These are phyloP conservation scores for Periconia sp. DNA, from an alignment of 2,329 filamentous ascomycete genomes.

Conservation along the genomic window DNA sequence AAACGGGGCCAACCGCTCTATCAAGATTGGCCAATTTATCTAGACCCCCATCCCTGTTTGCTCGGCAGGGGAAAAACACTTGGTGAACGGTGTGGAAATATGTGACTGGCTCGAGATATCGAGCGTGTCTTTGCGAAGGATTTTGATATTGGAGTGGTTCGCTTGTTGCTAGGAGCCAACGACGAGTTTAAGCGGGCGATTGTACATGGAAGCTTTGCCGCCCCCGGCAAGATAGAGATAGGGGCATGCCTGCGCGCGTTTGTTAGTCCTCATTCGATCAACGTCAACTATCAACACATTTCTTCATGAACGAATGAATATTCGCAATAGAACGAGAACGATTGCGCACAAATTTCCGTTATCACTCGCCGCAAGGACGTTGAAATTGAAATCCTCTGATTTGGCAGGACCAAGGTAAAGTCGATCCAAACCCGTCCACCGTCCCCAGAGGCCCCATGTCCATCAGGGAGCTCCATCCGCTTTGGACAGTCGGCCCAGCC, in stretches of 20 bases:
- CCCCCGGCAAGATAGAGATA: not conserved
- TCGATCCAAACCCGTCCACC: not conserved
- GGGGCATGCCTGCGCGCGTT: too few relatives aligned
- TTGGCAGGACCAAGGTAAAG: not conserved
- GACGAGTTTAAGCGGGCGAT: not conserved
- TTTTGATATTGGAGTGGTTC: not conserved
- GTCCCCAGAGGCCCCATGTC: too few relatives aligned
- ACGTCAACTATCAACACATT: not conserved
- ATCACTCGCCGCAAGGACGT: not conserved
- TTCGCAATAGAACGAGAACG: not conserved
- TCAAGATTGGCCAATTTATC: constrained; percentile 5
- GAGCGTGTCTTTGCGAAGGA: not conserved
- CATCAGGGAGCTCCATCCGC: not conserved
- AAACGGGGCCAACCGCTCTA: constrained; percentile 4
- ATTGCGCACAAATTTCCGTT: not conserved
- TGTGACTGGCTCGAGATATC: not conserved
- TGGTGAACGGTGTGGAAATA: not conserved
- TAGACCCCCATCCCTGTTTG: not conserved
- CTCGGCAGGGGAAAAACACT: not conserved
- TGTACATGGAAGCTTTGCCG: not conserved
- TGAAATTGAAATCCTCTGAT: not conserved
- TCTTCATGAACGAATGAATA: not conserved
- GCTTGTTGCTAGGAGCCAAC: not conserved
- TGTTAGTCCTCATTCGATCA: not conserved
- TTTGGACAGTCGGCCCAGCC: not conserved